Evolutionary conservation across 306 rosid genomes (phyloP), one percentile per base, ranked within the genome.

Genomic region (Pueraria montana): DNA sequence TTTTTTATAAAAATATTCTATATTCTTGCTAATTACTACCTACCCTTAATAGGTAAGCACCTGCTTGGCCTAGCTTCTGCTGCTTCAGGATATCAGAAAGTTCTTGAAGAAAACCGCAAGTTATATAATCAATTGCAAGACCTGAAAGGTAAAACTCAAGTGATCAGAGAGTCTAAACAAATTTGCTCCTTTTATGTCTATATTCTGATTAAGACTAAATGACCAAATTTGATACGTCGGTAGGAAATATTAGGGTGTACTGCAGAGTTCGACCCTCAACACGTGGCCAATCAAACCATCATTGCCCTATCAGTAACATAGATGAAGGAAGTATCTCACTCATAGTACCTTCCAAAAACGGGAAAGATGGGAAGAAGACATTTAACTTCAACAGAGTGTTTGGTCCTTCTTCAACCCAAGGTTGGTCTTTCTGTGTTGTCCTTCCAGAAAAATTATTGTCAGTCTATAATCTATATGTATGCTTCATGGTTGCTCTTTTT

Each of bases 181-280:
- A 2, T 36, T 84, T 77, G 8, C 64, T 34, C 23, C 38, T 11
- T 70, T 26, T 16, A 64, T 32, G 3, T 12, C 13, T 6, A 26
- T 30, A 66, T 72, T 16, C 42, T 36, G 0, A 80, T 10, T 80
- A 52, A 62, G 86, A 84, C 74, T 34, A 72, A 86, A 79, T 77
- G 45, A 64, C 30, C 68, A 70, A 49, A 50, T 55, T 78, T 82
- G 75, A 72, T 23, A 42, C 49, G 16, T 38, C 53, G 49, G 63
- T 86, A 94, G 98, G 98, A 74, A 92, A 90, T 84, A 94, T 94
- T 50, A 88, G 98, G 71, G 99, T 96, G 50, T 96, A 92, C 85
- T 96, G 99, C 78, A 90, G 99, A 89, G 97, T 92, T 80, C 85
- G 97, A 61, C 99, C 99, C 59, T 87, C 91, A 83, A 82, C 66